These are phyloP conservation scores for Akebia trifoliata DNA, from an alignment of 164 flowering plant genomes.

Conservation along the genomic window DNA sequence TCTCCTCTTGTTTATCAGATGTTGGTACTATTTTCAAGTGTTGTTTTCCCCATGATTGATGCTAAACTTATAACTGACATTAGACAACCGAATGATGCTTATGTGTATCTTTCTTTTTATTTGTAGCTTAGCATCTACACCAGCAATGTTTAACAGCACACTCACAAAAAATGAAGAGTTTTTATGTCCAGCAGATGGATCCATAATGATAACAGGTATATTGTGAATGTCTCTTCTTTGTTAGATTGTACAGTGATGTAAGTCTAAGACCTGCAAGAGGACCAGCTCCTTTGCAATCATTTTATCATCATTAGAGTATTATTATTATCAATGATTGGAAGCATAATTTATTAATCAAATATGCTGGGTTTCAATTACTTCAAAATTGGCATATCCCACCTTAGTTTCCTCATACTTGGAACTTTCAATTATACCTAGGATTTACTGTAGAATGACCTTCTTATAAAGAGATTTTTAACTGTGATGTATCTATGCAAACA, in stretches of 20 bases:
- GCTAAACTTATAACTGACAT: too few relatives aligned
- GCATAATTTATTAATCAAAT: neutral
- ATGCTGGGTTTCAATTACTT: neutral
- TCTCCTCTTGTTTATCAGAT: neutral
- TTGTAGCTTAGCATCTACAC: slow-evolving; percentile 90
- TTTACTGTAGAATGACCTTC: neutral
- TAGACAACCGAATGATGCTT: slow-evolving; percentile 1
- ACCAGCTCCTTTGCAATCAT: neutral
- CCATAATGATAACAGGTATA: slow-evolving; percentile 96
- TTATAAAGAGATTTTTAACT: neutral
- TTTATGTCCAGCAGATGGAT: slow-evolving; percentile 86
- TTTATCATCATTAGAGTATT: neutral
- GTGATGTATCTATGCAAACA: slow-evolving; percentile 32
- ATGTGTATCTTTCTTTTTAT: slow-evolving; percentile 5
- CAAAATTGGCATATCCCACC: neutral
- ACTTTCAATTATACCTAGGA: neutral
- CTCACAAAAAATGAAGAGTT: slow-evolving; percentile 60
- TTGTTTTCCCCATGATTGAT: neutral
- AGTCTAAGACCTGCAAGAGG: neutral
- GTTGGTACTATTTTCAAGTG: neutral
- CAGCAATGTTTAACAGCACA: slow-evolving; percentile 98
- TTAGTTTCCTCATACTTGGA: neutral
- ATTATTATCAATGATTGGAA: neutral
- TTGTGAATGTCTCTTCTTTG: neutral
- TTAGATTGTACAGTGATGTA: neutral